Evolutionary conservation across 768 basidiomycete genomes (phyloP).

Genomic region (Hypsizygus marmoreus): DNA sequence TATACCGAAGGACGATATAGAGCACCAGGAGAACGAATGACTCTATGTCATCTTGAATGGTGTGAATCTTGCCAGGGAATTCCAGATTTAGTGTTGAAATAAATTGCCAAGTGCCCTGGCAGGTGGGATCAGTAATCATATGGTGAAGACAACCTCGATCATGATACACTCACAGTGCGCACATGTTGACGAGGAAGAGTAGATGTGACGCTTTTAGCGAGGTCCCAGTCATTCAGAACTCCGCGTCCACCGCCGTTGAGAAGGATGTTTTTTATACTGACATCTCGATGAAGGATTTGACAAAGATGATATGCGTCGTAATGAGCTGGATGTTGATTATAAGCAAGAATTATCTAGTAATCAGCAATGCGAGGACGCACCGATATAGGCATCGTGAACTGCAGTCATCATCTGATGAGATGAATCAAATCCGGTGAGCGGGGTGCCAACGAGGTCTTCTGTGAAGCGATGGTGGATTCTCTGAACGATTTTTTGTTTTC

Average conservation of each 20-base stretch:
- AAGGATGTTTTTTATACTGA: conserved; percentile 4
- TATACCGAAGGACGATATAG: conserved; percentile 1
- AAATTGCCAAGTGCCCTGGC: conserved; percentile 9
- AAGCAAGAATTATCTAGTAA: neutral
- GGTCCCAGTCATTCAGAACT: conserved; percentile 6
- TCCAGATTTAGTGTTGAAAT: conserved; percentile 2
- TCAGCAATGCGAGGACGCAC: conserved; percentile 10
- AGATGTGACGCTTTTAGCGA: neutral
- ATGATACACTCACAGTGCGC: neutral
- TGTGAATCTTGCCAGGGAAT: neutral
- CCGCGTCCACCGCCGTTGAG: neutral
- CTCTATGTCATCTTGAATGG: conserved; percentile 1
- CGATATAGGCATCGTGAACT: conserved; percentile 20
- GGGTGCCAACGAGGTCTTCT: conserved; percentile 13
- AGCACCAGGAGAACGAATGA: conserved; percentile 3
- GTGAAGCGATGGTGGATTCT: conserved; percentile 21
- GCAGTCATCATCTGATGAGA: conserved; percentile 17
- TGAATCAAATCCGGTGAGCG: conserved; percentile 9
- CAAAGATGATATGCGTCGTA: conserved; percentile 3
- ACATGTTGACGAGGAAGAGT: neutral
- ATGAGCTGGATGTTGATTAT: neutral
- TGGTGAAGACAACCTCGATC: neutral
- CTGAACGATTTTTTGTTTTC: conserved; percentile 1
- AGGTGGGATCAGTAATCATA: neutral
- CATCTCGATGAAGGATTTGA: conserved; percentile 2